A percentile compares a stretch with the other conserved stretches of the same genome.
Conservation (phyloP, 202 grass and related monocot species). For the Eragrostis tef region DNA sequence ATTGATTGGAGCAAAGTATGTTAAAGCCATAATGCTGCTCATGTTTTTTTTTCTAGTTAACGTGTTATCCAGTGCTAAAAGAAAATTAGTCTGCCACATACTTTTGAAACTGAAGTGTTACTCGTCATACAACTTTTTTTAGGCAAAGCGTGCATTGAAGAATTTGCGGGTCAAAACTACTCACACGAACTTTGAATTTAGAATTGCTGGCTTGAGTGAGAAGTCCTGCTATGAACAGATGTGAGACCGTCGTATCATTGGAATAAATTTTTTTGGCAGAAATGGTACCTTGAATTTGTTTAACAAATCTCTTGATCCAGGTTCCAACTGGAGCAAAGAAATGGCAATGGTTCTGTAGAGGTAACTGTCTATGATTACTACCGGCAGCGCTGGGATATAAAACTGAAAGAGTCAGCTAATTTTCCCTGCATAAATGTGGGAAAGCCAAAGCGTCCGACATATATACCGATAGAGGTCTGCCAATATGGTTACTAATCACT, state of each 20-base stretch:
- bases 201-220: slow-evolving; percentile 56
- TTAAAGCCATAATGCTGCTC: neutral
- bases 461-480: slow-evolving; percentile 61
- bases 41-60: neutral
- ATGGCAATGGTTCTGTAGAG: slow-evolving; percentile 45
- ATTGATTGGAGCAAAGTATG: slow-evolving; percentile 60
- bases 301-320: slow-evolving; percentile 31
- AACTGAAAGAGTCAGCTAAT: slow-evolving; percentile 34
- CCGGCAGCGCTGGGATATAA: slow-evolving; percentile 38
- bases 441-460: slow-evolving; percentile 58
- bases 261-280: neutral
- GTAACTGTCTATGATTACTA: slow-evolving; percentile 64
- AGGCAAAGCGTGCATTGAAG: slow-evolving; percentile 52
- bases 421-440: slow-evolving; percentile 60
- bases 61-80: neutral
- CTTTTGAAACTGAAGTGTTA: neutral
- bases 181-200: slow-evolving; percentile 57
- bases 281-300: neutral
- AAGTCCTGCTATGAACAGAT: slow-evolving; percentile 50
- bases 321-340: slow-evolving; percentile 48
- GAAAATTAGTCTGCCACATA: neutral
- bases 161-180: slow-evolving; percentile 56
- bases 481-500: no score
- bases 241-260: slow-evolving; percentile 35
- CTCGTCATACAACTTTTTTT: neutral